Percentiles rank a stretch among this genome's conserved stretches.
These are phyloP conservation scores for Trichoderma virens DNA, from an alignment of 495 filamentous ascomycete genomes.

Conservation along the genomic window DNA sequence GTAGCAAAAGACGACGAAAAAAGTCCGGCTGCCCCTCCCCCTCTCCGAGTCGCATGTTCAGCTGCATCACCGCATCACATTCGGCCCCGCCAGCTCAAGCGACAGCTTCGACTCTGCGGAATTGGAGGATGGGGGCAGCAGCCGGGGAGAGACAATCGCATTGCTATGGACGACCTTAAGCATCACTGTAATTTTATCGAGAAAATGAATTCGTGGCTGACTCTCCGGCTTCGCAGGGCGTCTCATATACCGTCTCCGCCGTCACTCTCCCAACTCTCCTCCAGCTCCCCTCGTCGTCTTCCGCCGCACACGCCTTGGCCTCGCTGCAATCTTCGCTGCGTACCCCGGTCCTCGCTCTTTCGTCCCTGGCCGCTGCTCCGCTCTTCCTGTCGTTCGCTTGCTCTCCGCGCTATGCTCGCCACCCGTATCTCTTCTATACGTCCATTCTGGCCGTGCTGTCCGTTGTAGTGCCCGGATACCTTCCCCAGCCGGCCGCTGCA, in stretches of 20 bases:
- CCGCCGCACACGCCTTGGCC: conserved; percentile 56
- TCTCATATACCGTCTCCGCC: conserved; percentile 70
- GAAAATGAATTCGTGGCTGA: neutral
- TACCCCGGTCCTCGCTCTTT: conserved; percentile 51
- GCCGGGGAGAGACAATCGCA: neutral
- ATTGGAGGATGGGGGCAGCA: neutral
- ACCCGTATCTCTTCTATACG: conserved; percentile 84
- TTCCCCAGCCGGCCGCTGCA: conserved; percentile 22
- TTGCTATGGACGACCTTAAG: neutral
- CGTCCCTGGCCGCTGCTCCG: conserved; percentile 51
- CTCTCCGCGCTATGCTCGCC: conserved; percentile 60
- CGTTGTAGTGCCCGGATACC: conserved; percentile 38
- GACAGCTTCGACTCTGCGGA: neutral
- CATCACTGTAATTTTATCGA: neutral
- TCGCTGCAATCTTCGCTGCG: conserved; percentile 53
- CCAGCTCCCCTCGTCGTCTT: conserved; percentile 61
- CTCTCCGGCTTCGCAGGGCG: conserved; percentile 47
- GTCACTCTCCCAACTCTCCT: conserved; percentile 70
- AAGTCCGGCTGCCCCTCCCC: neutral
- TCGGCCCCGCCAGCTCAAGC: neutral
- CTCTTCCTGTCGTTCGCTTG: conserved; percentile 66
- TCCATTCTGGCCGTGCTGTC: conserved; percentile 49
- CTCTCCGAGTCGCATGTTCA: conserved; percentile 17
- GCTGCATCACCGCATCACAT: neutral
- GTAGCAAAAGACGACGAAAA: neutral